A percentile compares a stretch with the other conserved stretches of the same genome.
phyloP scores from a whole-genome alignment of 2,329 filamentous ascomycete species.

The Colletotrichum chrysophilum region DNA sequence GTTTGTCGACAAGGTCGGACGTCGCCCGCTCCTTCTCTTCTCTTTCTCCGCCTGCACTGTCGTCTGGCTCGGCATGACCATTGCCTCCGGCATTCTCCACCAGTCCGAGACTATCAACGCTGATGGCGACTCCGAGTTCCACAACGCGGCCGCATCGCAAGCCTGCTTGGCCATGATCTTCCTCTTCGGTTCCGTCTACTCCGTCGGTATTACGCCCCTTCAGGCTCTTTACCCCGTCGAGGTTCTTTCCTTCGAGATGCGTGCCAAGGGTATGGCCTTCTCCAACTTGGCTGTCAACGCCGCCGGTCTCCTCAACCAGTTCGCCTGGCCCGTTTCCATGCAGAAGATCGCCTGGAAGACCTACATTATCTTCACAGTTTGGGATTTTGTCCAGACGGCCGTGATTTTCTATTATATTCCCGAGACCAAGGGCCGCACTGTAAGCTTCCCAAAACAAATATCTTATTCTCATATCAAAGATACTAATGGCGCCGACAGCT shows the following conservation, averaged over 20 bases:
- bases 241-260: slow-evolving; percentile 52
- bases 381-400: slow-evolving; percentile 27
- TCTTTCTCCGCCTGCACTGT: slow-evolving; percentile 52
- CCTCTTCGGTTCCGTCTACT: slow-evolving; percentile 58
- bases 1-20: slow-evolving; percentile 55
- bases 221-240: slow-evolving; percentile 50
- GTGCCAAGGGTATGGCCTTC: slow-evolving; percentile 55
- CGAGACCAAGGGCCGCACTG: slow-evolving; percentile 48
- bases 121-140: slow-evolving; percentile 28
- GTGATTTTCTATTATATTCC: too few species aligned
- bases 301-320: slow-evolving; percentile 45
- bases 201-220: slow-evolving; percentile 42
- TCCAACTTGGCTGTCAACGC: slow-evolving; percentile 45
- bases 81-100: slow-evolving; percentile 44
- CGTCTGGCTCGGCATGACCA: slow-evolving; percentile 56
- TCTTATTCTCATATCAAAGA: too few species aligned
- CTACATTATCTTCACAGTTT: slow-evolving; percentile 50
- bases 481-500: too few species aligned
- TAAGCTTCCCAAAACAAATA: slow-evolving; percentile 5
- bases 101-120: slow-evolving; percentile 32
- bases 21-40: slow-evolving; percentile 57
- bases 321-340: slow-evolving; percentile 46
- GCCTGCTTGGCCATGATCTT: slow-evolving; percentile 59
- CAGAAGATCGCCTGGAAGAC: slow-evolving; percentile 51
- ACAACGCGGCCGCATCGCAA: slow-evolving; percentile 44